Percentiles rank a stretch among this genome's conserved stretches.
Conservation (phyloP, 495 filamentous ascomycete genomes). For the Aspergillus asperescens region DNA sequence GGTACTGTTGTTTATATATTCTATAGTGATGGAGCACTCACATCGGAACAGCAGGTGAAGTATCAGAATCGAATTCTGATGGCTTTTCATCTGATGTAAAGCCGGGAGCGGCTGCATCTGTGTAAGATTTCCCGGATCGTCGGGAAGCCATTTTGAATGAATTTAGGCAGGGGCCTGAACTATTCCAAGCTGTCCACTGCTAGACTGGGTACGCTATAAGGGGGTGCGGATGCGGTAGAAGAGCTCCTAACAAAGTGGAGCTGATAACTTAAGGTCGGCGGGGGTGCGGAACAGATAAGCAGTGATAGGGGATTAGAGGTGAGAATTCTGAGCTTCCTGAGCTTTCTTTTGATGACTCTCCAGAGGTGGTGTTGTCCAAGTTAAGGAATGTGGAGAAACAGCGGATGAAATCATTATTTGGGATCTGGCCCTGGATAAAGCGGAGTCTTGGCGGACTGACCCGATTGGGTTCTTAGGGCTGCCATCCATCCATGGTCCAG, state of each 20-base stretch:
- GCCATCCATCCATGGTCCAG: too few relatives aligned
- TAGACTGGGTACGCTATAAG: neutral
- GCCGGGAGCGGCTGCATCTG: conserved; percentile 26
- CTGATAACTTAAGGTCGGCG: neutral
- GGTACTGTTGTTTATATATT: too few relatives aligned
- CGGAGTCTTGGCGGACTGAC: too few relatives aligned
- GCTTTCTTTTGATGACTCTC: neutral
- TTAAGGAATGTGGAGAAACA: conserved; percentile 3
- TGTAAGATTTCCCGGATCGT: conserved; percentile 32
- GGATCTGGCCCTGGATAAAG: too few relatives aligned
- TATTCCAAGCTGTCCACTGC: neutral
- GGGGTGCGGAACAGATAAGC: too few relatives aligned
- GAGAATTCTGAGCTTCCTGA: conserved; percentile 1
- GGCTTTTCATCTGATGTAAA: conserved; percentile 17
- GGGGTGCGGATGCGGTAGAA: neutral
- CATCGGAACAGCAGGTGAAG: conserved; percentile 67
- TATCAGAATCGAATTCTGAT: conserved; percentile 33
- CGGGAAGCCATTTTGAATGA: conserved; percentile 31
- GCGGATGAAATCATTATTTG: conserved; percentile 8
- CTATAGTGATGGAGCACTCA: conserved; percentile 46
- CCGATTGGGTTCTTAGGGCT: too few relatives aligned
- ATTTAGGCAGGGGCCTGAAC: neutral
- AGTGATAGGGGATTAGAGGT: neutral
- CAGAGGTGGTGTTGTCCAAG: neutral
- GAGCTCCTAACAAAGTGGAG: neutral